phyloP scores from a whole-genome alignment of 257 asterid genomes.

The Jacaranda copaia region DNA sequence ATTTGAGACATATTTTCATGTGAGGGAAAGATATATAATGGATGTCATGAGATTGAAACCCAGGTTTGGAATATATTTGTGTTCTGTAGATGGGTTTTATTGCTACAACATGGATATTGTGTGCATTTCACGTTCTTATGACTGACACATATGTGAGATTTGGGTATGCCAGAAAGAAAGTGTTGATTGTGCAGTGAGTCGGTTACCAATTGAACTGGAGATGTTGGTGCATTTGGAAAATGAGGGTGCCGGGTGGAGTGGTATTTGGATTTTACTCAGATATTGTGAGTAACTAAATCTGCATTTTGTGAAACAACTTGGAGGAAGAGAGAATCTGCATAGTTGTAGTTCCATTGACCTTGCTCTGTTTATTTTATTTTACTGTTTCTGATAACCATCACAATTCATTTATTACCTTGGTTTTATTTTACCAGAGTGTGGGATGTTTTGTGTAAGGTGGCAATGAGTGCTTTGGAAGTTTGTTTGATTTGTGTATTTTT shows the following conservation, averaged over 20 bases:
- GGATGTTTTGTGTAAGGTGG: constrained; percentile 18
- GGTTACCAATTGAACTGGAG: background rate
- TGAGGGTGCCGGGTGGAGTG: constrained; percentile 20
- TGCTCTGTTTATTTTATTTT: background rate
- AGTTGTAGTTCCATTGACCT: constrained; percentile 2
- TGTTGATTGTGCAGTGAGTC: too few relatives aligned
- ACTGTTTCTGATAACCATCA: background rate
- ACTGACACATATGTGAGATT: background rate
- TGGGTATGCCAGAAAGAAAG: background rate
- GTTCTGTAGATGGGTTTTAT: background rate
- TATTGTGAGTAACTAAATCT: constrained; percentile 15
- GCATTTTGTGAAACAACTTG: background rate
- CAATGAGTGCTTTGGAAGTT: constrained; percentile 17
- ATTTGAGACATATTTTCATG: background rate
- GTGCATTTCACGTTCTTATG: background rate
- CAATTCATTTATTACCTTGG: background rate
- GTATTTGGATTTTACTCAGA: background rate
- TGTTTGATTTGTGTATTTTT: background rate
- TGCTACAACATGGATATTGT: background rate
- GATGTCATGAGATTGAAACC: constrained; percentile 4
- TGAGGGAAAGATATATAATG: background rate
- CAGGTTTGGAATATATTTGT: constrained; percentile 3
- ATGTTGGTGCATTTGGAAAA: background rate
- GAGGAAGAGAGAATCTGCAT: constrained; percentile 15
- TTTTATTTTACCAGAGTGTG: constrained; percentile 4